Evolutionary conservation across 1,284 basidiomycete species (phyloP), one percentile per base, ranked within the genome.

Genomic region (Xanthoconium separans): DNA sequence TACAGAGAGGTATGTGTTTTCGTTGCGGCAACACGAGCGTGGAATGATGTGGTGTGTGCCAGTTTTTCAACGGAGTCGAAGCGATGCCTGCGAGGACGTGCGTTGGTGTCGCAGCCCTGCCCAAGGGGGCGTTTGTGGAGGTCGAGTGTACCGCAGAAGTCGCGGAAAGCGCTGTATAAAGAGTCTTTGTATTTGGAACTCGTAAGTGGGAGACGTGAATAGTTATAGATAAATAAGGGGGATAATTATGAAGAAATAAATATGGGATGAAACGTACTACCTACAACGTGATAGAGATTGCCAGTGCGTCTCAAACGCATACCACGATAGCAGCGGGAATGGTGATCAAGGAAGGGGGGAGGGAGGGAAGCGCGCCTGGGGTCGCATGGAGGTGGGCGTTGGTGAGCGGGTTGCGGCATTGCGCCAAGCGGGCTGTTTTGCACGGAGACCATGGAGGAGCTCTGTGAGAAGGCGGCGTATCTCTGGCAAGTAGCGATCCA

Each of bases 391-490:
- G 0, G 27, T 27, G 11, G 51, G 30, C 2, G 53, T 53, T 27
- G 27, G 27, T 27, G 27, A 27, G 27, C 27, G 27, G 37, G 51
- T 15, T n/a, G 57, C 27, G 27, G 27, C 70, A 8, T 62, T 68
- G 30, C 69, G 71, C 81, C 81, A 98, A 6, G 83, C 78, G 13
- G 84, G 81, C 70, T 97, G 93, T 65, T 93, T 93, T 60, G 79
- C 77, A 64, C 91, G 89, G 39, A 98, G 78, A 2, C 93, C 94
- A 51, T 86, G 84, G 10, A 98, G 79, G 3, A 98, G 80, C 47
- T 83, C 83, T 66, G 85, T 87, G 59, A 98, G 82, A 60, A 94
- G 86, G 37, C 81, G 79, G 13, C 91, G 85, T 39, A 98, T 85
- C 39, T 84, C 76, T 6, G 96, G 95, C 65, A 93, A 79, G 71